These are phyloP conservation scores for Acanthamoeba healyi DNA, from an alignment of 208 protist species.

Conservation along the genomic window DNA sequence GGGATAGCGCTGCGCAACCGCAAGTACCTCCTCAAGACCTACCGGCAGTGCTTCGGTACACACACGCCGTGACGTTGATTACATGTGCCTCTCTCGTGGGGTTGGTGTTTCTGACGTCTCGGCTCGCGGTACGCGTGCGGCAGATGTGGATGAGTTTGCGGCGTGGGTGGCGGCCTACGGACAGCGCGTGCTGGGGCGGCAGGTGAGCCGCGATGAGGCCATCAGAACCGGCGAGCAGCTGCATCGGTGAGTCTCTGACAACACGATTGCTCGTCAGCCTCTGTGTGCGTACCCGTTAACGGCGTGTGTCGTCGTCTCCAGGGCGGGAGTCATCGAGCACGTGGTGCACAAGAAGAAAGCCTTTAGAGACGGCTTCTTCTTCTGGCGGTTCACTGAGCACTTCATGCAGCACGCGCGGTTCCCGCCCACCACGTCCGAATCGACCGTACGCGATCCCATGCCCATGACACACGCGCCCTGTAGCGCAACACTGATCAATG, in stretches of 20 bases:
- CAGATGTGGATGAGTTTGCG: slow-evolving; percentile 43
- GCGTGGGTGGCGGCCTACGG: not conserved
- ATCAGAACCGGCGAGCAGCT: not conserved
- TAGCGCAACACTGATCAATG: no score
- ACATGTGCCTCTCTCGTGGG: not conserved
- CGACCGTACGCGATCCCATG: not conserved
- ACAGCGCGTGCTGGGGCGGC: not conserved
- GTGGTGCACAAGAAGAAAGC: not conserved
- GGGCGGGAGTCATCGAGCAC: not conserved
- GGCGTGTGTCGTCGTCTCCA: not conserved
- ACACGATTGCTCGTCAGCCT: no score
- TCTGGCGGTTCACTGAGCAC: slow-evolving; percentile 36
- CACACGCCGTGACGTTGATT: not conserved
- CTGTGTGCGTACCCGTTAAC: not conserved
- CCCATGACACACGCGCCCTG: not conserved
- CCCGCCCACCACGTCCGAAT: not conserved
- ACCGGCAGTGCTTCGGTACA: slow-evolving; percentile 34
- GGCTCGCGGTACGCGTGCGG: not conserved
- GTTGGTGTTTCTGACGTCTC: not conserved
- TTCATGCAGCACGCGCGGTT: not conserved
- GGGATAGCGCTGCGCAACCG: not conserved
- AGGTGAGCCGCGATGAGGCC: not conserved
- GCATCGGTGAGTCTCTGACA: no score
- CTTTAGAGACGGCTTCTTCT: not conserved
- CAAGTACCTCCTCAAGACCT: slow-evolving; percentile 39